Percentiles rank a stretch among this genome's conserved stretches.
These are phyloP conservation scores for Ophiostoma tasmaniense DNA, from an alignment of 2,329 filamentous ascomycete genomes.

Conservation along the genomic window DNA sequence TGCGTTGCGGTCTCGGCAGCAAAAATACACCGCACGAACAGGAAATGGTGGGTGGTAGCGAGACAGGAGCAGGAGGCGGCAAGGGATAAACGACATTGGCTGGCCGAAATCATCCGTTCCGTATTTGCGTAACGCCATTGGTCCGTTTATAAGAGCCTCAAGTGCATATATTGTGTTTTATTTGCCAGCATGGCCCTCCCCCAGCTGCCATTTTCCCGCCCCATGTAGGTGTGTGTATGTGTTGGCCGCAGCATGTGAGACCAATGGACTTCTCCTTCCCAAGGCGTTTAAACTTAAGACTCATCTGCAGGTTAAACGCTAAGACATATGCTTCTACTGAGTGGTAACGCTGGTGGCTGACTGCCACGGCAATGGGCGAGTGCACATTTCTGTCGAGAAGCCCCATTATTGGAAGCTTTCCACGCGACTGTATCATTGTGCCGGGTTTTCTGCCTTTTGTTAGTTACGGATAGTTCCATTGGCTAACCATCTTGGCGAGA, in stretches of 20 bases:
- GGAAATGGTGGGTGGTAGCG: background rate
- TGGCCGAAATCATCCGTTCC: background rate
- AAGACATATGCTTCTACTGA: background rate
- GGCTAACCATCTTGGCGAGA: background rate
- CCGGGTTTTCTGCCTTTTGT: background rate
- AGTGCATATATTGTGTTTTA: background rate
- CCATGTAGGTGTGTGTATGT: background rate
- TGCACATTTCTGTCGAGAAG: background rate
- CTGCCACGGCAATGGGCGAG: too few species aligned
- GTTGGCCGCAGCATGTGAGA: background rate
- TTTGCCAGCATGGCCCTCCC: background rate
- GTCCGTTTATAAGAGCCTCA: background rate
- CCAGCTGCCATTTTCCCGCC: too few species aligned
- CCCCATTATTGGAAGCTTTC: background rate
- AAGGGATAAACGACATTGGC: background rate
- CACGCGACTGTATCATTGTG: background rate
- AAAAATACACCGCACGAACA: background rate
- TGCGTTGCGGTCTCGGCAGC: too few species aligned
- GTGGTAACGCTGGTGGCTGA: background rate
- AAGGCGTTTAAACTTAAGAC: background rate
- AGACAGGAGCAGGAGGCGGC: background rate
- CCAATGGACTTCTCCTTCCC: background rate
- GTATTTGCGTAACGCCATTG: background rate
- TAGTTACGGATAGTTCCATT: background rate
- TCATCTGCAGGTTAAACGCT: background rate